Evolutionary conservation across 768 basidiomycete species (phyloP).

Genomic region (Naganishia onofrii): DNA sequence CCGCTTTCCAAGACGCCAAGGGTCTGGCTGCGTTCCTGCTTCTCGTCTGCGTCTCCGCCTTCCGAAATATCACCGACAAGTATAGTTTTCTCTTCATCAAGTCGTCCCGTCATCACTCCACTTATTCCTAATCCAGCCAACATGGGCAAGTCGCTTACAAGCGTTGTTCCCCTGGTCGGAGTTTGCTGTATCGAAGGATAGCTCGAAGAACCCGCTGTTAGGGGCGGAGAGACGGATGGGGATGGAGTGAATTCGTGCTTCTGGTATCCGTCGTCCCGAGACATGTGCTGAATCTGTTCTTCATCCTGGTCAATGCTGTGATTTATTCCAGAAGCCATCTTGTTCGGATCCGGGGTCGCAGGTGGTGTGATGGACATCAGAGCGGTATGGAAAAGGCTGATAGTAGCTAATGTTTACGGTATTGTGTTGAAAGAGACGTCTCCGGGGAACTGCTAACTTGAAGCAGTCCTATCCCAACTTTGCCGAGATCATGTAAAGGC

Average conservation of each 20-base stretch:
- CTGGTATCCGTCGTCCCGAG: neutral
- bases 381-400: neutral
- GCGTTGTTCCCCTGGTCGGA: neutral
- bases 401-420: neutral
- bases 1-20: neutral
- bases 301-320: neutral
- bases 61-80: neutral
- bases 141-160: neutral
- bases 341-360: constrained; percentile 14
- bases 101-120: neutral
- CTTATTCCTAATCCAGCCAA: constrained; percentile 17
- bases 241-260: constrained; percentile 12
- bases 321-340: neutral
- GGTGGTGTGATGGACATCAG: constrained; percentile 22
- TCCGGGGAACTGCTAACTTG: neutral
- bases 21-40: neutral
- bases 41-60: neutral
- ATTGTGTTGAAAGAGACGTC: too few species aligned
- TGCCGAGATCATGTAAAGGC: neutral
- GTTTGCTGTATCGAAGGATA: constrained; percentile 12
- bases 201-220: neutral
- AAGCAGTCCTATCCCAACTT: neutral
- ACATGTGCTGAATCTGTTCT: neutral
- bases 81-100: neutral
- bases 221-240: constrained; percentile 3